phyloP scores from a whole-genome alignment of 495 filamentous ascomycete species.

The Parathielavia hyrcaniae region DNA sequence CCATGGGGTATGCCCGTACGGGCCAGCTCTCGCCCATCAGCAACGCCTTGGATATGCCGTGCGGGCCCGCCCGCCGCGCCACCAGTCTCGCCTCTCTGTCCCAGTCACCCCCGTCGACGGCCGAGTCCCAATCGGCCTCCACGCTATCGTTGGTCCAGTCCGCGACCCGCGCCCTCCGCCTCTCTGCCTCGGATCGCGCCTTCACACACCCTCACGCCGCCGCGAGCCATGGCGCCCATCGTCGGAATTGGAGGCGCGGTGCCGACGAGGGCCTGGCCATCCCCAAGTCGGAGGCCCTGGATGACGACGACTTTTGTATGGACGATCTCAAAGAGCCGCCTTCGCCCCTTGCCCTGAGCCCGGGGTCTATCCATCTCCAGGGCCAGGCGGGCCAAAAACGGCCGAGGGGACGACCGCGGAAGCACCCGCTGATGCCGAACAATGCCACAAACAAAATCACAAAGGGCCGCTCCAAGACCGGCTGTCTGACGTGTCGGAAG shows the following conservation, averaged over 20 bases:
- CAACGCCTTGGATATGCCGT: constrained; percentile 40
- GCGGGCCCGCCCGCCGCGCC: constrained; percentile 24
- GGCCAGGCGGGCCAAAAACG: constrained; percentile 39
- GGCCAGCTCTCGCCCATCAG: constrained; percentile 48
- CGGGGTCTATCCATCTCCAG: constrained; percentile 19
- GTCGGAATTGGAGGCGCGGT: constrained; percentile 39
- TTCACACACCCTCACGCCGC: constrained; percentile 4
- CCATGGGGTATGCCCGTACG: constrained; percentile 31
- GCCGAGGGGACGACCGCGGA: constrained; percentile 74
- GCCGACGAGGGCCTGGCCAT: constrained; percentile 34
- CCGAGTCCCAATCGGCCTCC: constrained; percentile 31
- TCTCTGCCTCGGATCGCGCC: constrained; percentile 29
- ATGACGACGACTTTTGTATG: constrained; percentile 45
- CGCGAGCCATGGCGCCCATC: constrained; percentile 12
- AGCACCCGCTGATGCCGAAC: constrained; percentile 61
- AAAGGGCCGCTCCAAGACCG: constrained; percentile 89
- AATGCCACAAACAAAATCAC: constrained; percentile 55
- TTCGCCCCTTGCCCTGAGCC: constrained; percentile 9
- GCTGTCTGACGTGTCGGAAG: constrained; percentile 84
- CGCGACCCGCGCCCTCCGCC: constrained; percentile 34
- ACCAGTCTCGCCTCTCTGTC: constrained; percentile 28
- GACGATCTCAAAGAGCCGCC: constrained; percentile 43
- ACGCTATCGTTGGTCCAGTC: constrained; percentile 24
- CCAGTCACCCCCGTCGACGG: constrained; percentile 29
- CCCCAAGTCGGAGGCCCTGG: constrained; percentile 44